Conservation (phyloP, 257 asterid species). For the Cinchona pubescens region DNA sequence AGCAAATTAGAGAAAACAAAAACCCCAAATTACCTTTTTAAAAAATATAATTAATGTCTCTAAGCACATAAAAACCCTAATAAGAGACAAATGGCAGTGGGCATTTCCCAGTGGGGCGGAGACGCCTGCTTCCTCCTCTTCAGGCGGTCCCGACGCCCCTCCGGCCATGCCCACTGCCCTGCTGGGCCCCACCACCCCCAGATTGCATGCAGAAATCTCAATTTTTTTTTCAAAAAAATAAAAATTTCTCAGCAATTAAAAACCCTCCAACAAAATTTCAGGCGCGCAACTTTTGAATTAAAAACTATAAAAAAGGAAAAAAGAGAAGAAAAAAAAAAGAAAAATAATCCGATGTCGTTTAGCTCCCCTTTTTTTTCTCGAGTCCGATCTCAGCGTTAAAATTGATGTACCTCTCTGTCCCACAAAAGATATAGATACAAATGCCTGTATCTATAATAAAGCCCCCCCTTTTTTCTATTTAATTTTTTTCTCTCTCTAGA, state of each 20-base stretch:
- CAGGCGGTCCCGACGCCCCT: constrained; percentile 64
- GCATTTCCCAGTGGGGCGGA: no score
- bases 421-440: constrained; percentile 25
- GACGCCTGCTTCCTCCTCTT: no score
- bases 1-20: not conserved
- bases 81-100: no score
- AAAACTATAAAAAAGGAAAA: no score
- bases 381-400: constrained; percentile 48
- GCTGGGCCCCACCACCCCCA: constrained; percentile 91
- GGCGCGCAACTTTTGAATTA: constrained; percentile 17
- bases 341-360: constrained; percentile 37
- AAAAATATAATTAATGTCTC: no score
- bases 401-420: constrained; percentile 48
- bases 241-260: no score
- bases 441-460: constrained; percentile 9
- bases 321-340: constrained; percentile 33
- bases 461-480: not conserved
- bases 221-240: not conserved
- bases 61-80: no score
- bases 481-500: constrained; percentile 15
- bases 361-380: constrained; percentile 17
- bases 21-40: not conserved
- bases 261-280: constrained; percentile 17
- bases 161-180: constrained; percentile 90
- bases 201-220: constrained; percentile 61